phyloP scores from a whole-genome alignment of 2,329 filamentous ascomycete species.

The Fonsecaea pugnacius region DNA sequence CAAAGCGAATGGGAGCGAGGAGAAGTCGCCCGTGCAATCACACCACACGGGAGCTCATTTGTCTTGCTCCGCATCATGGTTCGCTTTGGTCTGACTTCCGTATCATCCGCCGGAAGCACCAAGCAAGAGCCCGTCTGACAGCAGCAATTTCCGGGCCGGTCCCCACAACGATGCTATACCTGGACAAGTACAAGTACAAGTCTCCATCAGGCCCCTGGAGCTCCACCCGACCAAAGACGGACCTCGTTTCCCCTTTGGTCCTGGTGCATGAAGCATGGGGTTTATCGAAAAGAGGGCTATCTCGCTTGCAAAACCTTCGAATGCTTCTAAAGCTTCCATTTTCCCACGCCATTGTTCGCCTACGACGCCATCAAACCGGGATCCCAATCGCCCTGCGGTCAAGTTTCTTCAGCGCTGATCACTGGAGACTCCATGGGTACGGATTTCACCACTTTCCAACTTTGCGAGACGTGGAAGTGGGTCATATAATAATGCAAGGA shows the following conservation, averaged over 20 bases:
- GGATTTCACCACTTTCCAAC: conserved; percentile 2
- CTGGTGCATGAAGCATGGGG: neutral
- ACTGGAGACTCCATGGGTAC: neutral
- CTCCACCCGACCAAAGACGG: conserved; percentile 6
- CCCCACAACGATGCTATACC: neutral
- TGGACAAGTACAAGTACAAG: too few relatives aligned
- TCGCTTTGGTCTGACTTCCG: neutral
- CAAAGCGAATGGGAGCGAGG: conserved; percentile 10
- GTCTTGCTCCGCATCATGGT: neutral
- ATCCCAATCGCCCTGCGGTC: neutral
- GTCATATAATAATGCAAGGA: neutral
- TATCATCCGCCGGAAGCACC: neutral
- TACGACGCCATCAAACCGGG: conserved; percentile 7
- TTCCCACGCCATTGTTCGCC: conserved; percentile 4
- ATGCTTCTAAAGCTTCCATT: conserved; percentile 18
- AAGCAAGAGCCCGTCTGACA: conserved; percentile 3
- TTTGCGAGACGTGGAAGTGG: neutral
- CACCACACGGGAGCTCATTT: conserved; percentile 4
- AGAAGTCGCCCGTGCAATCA: conserved; percentile 11
- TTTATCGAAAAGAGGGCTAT: neutral
- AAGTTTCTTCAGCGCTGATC: neutral
- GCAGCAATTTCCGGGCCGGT: neutral
- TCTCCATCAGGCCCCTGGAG: neutral
- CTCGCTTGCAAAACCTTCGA: conserved; percentile 8
- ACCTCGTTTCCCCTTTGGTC: conserved; percentile 11